phyloP scores from a whole-genome alignment of 768 basidiomycete species.

The Hypsizygus marmoreus region DNA sequence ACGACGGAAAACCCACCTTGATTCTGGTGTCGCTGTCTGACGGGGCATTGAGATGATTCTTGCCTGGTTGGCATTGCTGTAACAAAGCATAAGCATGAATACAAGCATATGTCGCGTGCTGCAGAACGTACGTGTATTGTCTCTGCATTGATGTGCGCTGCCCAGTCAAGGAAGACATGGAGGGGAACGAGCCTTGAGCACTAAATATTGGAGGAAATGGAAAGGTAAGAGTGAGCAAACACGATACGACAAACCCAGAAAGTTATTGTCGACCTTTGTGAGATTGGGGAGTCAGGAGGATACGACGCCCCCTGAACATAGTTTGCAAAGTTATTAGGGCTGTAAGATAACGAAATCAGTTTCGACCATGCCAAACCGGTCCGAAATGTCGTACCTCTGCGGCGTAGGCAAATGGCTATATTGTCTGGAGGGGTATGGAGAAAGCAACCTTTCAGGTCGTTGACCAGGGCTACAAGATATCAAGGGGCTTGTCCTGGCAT shows the following conservation, averaged over 20 bases:
- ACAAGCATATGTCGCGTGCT: background rate
- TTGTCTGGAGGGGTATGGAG: constrained; percentile 25
- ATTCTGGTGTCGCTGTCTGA: constrained; percentile 48
- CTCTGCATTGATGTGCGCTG: constrained; percentile 17
- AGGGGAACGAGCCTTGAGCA: constrained; percentile 18
- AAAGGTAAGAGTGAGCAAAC: too few relatives aligned
- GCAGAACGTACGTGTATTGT: constrained; percentile 16
- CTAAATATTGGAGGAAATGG: constrained; percentile 6
- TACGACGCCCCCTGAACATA: constrained; percentile 22
- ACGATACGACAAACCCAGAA: too few relatives aligned
- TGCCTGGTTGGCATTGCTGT: constrained; percentile 23
- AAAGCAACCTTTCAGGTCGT: constrained; percentile 14
- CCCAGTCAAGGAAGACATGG: constrained; percentile 6
- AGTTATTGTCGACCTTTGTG: too few relatives aligned
- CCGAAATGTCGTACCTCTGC: constrained; percentile 26
- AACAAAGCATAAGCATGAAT: constrained; percentile 1
- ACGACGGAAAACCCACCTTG: constrained; percentile 42
- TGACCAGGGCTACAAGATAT: constrained; percentile 14
- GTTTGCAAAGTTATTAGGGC: constrained; percentile 30
- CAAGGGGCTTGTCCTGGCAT: background rate
- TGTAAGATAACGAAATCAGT: constrained; percentile 8
- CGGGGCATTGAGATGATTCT: constrained; percentile 23
- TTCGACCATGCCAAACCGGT: too few relatives aligned
- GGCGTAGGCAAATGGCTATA: constrained; percentile 39
- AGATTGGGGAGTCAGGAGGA: constrained; percentile 30